Conservation (phyloP, 1,139 yeast genomes). For the Sugiyamaella pinicola region DNA sequence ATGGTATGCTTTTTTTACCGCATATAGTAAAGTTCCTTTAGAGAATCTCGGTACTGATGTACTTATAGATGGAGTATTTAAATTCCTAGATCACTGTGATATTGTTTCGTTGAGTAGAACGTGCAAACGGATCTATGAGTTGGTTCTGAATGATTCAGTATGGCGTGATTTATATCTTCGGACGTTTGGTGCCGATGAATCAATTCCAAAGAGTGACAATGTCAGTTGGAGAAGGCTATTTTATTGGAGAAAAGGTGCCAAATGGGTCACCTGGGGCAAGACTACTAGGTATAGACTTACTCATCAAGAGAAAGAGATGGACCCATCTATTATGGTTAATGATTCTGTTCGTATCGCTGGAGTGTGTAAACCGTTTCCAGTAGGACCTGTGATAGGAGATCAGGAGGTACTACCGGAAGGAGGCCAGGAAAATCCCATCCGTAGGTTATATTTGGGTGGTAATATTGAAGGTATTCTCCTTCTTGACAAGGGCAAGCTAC, state of each 20-base stretch:
- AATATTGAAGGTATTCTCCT: background rate
- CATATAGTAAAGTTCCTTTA: conserved; percentile 5
- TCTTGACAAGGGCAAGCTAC: background rate
- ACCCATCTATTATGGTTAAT: conserved; percentile 6
- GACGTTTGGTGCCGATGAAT: conserved; percentile 31
- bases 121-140: conserved; percentile 26
- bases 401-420: conserved; percentile 5
- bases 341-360: conserved; percentile 14
- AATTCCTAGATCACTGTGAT: conserved; percentile 32
- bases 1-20: background rate
- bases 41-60: conserved; percentile 36
- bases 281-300: conserved; percentile 27
- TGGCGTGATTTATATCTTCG: conserved; percentile 39
- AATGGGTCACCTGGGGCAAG: conserved; percentile 66
- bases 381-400: background rate
- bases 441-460: conserved; percentile 9
- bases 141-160: conserved; percentile 33
- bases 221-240: conserved; percentile 57
- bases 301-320: conserved; percentile 14
- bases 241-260: conserved; percentile 47
- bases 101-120: conserved; percentile 32
- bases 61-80: conserved; percentile 37
- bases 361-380: conserved; percentile 3
- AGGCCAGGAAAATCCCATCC: conserved; percentile 1
- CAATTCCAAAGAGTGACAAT: conserved; percentile 5